phyloP scores from a whole-genome alignment of 1,284 basidiomycete genomes.

The Lentinula novae-zelandiae region DNA sequence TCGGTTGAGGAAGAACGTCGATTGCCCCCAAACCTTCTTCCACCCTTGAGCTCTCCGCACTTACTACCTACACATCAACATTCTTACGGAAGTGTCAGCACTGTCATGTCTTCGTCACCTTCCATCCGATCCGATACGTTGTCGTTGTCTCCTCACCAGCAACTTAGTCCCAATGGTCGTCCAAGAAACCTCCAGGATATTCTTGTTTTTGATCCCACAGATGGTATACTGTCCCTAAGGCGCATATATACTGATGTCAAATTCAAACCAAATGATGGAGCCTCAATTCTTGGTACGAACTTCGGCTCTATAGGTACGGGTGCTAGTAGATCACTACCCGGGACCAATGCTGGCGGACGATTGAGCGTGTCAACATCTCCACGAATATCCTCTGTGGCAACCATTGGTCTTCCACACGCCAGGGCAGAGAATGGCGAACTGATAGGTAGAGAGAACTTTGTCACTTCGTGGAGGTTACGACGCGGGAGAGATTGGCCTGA shows the following conservation, averaged over 20 bases:
- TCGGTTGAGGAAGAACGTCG: conserved; percentile 22
- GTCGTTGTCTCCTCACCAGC: conserved; percentile 17
- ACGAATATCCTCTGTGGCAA: conserved; percentile 13
- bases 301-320: conserved; percentile 34
- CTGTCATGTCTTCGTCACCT: conserved; percentile 26
- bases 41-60: conserved; percentile 29
- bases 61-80: conserved; percentile 13
- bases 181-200: conserved; percentile 56
- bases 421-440: conserved; percentile 38
- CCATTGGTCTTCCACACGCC: conserved; percentile 31
- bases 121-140: conserved; percentile 23
- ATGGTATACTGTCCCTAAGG: conserved; percentile 53
- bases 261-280: conserved; percentile 4
- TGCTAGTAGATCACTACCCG: conserved; percentile 31
- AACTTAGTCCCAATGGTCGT: conserved; percentile 27
- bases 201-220: conserved; percentile 60
- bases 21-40: conserved; percentile 39
- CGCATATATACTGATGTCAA: conserved; percentile 45
- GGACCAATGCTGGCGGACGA: conserved; percentile 29
- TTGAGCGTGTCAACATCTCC: conserved; percentile 21
- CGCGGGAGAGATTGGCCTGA: conserved; percentile 52
- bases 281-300: conserved; percentile 3
- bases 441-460: conserved; percentile 45
- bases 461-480: conserved; percentile 68
- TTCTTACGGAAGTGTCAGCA: conserved; percentile 15